A percentile compares a stretch with the other conserved stretches of the same genome.
These are phyloP conservation scores for Chlorella sorokiniana DNA, from an alignment of 139 green algal genomes.

Conservation along the genomic window DNA sequence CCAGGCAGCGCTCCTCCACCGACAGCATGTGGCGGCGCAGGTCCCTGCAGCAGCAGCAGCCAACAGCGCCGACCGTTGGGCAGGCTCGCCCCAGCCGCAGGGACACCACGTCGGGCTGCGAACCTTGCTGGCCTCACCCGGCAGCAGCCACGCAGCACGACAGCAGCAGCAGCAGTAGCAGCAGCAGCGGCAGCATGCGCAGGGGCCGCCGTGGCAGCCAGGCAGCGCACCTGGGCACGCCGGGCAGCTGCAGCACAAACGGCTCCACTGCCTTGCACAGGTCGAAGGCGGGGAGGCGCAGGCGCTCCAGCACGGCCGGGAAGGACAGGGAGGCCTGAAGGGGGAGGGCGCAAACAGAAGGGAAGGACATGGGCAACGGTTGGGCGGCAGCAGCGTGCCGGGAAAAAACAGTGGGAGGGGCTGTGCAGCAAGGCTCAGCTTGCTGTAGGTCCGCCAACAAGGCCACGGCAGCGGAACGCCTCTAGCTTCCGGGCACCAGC, in stretches of 20 bases:
- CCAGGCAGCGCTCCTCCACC: constrained; percentile 78
- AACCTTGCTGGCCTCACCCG: no score
- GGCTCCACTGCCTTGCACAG: constrained; percentile 72
- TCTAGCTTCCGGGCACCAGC: no score
- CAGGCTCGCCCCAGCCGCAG: no score
- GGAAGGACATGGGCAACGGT: neutral
- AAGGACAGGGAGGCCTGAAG: constrained; percentile 47
- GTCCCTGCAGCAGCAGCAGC: constrained; percentile 41
- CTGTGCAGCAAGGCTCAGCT: no score
- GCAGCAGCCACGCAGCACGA: neutral
- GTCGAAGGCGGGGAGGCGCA: constrained; percentile 77
- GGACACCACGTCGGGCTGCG: no score
- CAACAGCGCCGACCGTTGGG: neutral
- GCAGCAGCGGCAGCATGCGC: neutral
- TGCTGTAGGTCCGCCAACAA: no score
- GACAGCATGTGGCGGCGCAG: constrained; percentile 75
- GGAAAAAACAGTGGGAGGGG: no score
- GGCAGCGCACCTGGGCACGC: constrained; percentile 46
- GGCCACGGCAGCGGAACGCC: no score
- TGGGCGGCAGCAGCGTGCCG: neutral
- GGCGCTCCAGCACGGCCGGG: constrained; percentile 55
- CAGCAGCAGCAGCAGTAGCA: neutral
- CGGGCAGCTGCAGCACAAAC: constrained; percentile 61
- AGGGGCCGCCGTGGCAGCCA: neutral
- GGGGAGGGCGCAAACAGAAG: neutral